Percentiles rank a stretch among this genome's conserved stretches.
phyloP scores from a whole-genome alignment of 1,139 yeast genomes.

The Keqinozyma sinolaborantium region DNA sequence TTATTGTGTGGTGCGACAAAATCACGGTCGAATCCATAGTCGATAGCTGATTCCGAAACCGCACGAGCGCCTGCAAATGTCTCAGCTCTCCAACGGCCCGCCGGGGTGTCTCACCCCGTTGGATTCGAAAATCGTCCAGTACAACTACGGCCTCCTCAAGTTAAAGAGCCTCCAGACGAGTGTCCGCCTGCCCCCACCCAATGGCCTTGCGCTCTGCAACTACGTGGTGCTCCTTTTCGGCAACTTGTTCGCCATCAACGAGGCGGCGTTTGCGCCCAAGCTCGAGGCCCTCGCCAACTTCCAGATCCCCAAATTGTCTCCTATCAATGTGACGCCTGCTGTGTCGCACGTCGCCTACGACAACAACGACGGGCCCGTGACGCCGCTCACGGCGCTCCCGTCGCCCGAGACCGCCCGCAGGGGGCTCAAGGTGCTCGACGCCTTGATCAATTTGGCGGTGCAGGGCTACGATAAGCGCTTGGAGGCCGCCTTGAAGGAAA shows the following conservation, averaged over 20 bases:
- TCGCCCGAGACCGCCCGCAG: slow-evolving; percentile 23
- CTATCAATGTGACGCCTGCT: slow-evolving; percentile 29
- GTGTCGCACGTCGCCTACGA: slow-evolving; percentile 43
- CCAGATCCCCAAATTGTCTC: slow-evolving; percentile 29
- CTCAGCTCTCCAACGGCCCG: neutral
- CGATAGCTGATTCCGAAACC: too few relatives aligned
- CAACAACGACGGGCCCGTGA: slow-evolving; percentile 25
- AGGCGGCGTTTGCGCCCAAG: slow-evolving; percentile 37
- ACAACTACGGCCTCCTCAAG: slow-evolving; percentile 36
- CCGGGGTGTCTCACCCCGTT: slow-evolving; percentile 5
- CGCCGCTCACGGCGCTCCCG: slow-evolving; percentile 32
- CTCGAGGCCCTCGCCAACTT: slow-evolving; percentile 42
- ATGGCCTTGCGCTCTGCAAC: too few relatives aligned
- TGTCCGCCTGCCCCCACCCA: slow-evolving; percentile 3
- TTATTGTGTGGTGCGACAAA: neutral
- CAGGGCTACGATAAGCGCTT: slow-evolving; percentile 47
- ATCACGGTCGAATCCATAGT: too few relatives aligned
- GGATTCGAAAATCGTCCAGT: slow-evolving; percentile 38
- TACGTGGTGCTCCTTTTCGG: slow-evolving; percentile 41
- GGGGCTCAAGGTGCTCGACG: slow-evolving; percentile 33
- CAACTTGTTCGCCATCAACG: slow-evolving; percentile 47
- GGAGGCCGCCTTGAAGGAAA: slow-evolving; percentile 9
- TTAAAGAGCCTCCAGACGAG: slow-evolving; percentile 15
- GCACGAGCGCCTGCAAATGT: too few relatives aligned
- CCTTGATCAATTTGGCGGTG: slow-evolving; percentile 35